Base-by-base conservation (phyloP, 768 basidiomycete species). In the Stropharia rugosoannulata region DNA sequence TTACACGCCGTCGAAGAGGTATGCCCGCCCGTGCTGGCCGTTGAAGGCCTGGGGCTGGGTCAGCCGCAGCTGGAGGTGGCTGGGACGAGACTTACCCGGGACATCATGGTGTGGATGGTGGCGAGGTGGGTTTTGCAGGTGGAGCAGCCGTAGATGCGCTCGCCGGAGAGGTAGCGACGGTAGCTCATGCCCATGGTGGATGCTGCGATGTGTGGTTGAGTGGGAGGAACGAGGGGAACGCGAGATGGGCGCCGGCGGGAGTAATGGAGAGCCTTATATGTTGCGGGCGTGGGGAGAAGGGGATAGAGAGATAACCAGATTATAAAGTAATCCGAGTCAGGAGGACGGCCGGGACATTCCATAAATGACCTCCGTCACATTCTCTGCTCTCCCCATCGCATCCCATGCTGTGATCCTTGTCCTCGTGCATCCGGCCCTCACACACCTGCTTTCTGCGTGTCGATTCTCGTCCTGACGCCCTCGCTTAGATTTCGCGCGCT, bases 21-120 rank as follows among this genome's bases (percentile, higher is more conserved):
- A 95, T 15, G 96, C 96, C 55, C 92, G 81, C 15, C 96, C 96
- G 71, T 97, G 94, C 72, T 97, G 94, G 25, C 96, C 96, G 60
- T 93, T 95, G 80, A 98, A 98, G 42, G 92, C 91, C 96, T 98
- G 70, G 41, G 58, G 47, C 47, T 52, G 46, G 40, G 56, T 54
- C 59, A 62, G 59, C 56, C 51, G 42, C 48, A 52, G 59, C 55
- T 51, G 64, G 40, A 43, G 45, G 60, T 15, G 68, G 64, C 46
- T 49, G 16, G 40, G 68, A 62, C 51, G 51, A 10, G 43, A 75
- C 86, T 63, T 62, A 93, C 93, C 70, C 92, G 80, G 57, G 92
- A 94, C 63, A 95, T 84, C 89, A 95, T 93, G 42, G 88, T 86
- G 68, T 93, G 89, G 55, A 92, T 88, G 25, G 91, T 93, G n/a